Evolutionary conservation across 2,329 filamentous ascomycete genomes (phyloP).

Genomic region (Coniochaeta sp.): DNA sequence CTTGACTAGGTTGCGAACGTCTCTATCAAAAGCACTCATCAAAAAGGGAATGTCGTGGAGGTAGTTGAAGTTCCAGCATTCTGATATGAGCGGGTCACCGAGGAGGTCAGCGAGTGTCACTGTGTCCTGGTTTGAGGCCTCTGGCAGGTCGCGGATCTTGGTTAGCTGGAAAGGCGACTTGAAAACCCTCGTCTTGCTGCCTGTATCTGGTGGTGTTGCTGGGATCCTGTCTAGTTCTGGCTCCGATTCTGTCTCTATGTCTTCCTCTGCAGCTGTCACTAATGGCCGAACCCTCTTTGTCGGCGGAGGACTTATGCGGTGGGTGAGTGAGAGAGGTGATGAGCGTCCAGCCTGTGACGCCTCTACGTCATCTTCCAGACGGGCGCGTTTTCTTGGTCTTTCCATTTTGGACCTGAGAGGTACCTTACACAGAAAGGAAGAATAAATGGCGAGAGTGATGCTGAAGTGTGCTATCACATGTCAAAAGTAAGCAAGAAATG

Average conservation of each 20-base stretch:
- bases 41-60: conserved; percentile 53
- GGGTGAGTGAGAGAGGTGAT: conserved; percentile 21
- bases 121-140: conserved; percentile 54
- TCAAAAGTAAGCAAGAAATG: not conserved
- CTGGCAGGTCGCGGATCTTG: conserved; percentile 55
- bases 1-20: conserved; percentile 38
- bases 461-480: not conserved
- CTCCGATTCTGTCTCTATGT: not conserved
- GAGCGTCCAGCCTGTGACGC: not conserved
- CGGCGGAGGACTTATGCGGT: conserved; percentile 34
- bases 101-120: conserved; percentile 61
- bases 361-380: conserved; percentile 9
- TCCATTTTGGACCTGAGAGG: not conserved
- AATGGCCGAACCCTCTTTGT: not conserved
- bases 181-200: conserved; percentile 15
- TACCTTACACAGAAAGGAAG: not conserved
- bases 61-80: conserved; percentile 66
- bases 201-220: not conserved
- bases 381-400: conserved; percentile 16
- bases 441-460: not conserved
- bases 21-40: conserved; percentile 44
- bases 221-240: not conserved
- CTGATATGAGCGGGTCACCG: conserved; percentile 64
- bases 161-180: conserved; percentile 67
- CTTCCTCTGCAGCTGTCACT: not conserved